These are phyloP conservation scores for Plenodomus biglobosus DNA, from an alignment of 2,329 filamentous ascomycete genomes.

Conservation along the genomic window DNA sequence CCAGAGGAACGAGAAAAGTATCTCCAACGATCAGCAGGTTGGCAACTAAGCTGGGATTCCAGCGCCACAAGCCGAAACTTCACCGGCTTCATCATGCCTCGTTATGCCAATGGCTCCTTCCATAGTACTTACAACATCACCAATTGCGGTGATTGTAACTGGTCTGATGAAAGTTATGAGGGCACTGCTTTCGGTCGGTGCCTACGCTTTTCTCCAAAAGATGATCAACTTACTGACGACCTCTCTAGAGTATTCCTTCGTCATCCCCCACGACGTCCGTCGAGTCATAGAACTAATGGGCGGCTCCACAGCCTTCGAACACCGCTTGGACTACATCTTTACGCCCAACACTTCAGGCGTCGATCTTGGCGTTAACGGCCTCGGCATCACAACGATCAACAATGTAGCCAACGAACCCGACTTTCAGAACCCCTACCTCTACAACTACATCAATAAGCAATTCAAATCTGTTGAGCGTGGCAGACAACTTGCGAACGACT, in stretches of 20 bases:
- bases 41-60: constrained; percentile 48
- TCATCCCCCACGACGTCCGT: constrained; percentile 47
- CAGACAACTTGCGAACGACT: constrained; percentile 43
- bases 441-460: constrained; percentile 48
- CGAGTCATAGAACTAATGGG: constrained; percentile 50
- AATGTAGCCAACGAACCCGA: constrained; percentile 46
- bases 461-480: constrained; percentile 40
- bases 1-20: constrained; percentile 46
- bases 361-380: constrained; percentile 40
- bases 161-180: constrained; percentile 48
- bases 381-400: constrained; percentile 42
- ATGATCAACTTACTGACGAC: background rate
- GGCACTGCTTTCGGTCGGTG: constrained; percentile 44
- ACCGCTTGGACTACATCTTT: constrained; percentile 47
- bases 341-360: constrained; percentile 43
- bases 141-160: constrained; percentile 48
- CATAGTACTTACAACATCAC: constrained; percentile 47
- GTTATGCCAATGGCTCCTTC: constrained; percentile 41
- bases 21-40: constrained; percentile 44
- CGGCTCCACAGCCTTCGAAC: constrained; percentile 43
- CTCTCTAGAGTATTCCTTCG: constrained; percentile 46
- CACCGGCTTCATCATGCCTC: constrained; percentile 41
- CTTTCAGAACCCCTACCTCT: constrained; percentile 46
- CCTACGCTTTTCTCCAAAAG: background rate
- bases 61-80: constrained; percentile 43